Conservation (phyloP, 768 basidiomycete genomes). For the Rhodotorula toruloides region DNA sequence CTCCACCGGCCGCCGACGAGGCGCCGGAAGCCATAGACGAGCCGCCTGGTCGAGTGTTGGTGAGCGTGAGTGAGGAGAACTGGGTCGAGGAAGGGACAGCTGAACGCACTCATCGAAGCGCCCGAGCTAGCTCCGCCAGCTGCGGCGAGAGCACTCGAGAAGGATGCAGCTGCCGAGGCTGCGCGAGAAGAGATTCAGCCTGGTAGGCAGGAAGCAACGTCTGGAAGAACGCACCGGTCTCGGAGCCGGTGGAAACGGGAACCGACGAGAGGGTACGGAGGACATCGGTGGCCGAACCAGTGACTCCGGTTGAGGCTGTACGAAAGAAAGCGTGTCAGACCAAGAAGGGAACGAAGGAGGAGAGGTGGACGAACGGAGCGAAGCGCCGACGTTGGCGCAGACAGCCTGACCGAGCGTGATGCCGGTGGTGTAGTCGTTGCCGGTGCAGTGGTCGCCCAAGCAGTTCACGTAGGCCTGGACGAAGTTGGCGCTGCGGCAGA, state of each 20-base stretch:
- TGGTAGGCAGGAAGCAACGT: neutral
- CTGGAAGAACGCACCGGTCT: slow-evolving; percentile 1
- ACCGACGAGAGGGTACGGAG: neutral
- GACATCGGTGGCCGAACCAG: slow-evolving; percentile 5
- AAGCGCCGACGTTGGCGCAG: slow-evolving; percentile 17
- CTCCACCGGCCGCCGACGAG: neutral
- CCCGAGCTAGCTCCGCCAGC: neutral
- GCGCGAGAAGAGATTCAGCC: neutral
- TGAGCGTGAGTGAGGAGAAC: neutral
- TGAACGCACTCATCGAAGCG: neutral
- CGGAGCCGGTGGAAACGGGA: neutral
- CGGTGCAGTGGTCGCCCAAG: slow-evolving; percentile 8
- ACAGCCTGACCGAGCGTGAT: slow-evolving; percentile 17
- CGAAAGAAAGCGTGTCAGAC: no score
- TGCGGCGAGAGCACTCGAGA: neutral
- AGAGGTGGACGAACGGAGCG: neutral
- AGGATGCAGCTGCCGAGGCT: neutral
- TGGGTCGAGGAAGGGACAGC: neutral
- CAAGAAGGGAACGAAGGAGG: no score
- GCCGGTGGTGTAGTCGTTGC: neutral
- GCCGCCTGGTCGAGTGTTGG: neutral
- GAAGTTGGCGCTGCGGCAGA: slow-evolving; percentile 7
- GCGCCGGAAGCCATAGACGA: neutral
- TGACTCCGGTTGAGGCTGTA: slow-evolving; percentile 9
- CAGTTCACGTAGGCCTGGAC: slow-evolving; percentile 23